Percentiles rank a stretch among this genome's conserved stretches.
These are phyloP conservation scores for Xerocomellus amylosporus DNA, from an alignment of 768 basidiomycete species.

Conservation along the genomic window DNA sequence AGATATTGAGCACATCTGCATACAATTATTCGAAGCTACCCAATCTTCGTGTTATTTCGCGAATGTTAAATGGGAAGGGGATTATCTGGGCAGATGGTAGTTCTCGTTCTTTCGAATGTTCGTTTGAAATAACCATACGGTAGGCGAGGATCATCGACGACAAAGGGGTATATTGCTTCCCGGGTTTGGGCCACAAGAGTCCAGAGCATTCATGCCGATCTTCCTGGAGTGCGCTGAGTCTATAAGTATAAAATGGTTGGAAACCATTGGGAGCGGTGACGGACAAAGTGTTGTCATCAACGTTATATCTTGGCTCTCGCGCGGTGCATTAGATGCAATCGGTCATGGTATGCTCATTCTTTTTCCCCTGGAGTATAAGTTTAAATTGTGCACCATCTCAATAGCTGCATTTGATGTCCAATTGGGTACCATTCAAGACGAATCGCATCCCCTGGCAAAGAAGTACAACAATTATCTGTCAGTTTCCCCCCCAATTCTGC, in stretches of 20 bases:
- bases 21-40: slow-evolving; percentile 41
- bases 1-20: slow-evolving; percentile 39
- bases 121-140: slow-evolving; percentile 12
- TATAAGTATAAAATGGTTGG: slow-evolving; percentile 17
- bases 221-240: slow-evolving; percentile 38
- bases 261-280: slow-evolving; percentile 1
- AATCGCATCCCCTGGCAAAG: slow-evolving; percentile 1
- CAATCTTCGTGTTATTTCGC: slow-evolving; percentile 16
- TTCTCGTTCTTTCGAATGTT: neutral
- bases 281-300: slow-evolving; percentile 13
- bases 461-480: slow-evolving; percentile 7
- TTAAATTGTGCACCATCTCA: neutral
- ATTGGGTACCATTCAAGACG: neutral
- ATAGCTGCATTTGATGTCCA: slow-evolving; percentile 45
- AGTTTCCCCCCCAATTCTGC: neutral
- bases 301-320: slow-evolving; percentile 31
- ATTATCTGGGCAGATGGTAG: slow-evolving; percentile 41
- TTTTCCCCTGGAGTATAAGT: neutral
- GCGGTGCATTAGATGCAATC: slow-evolving; percentile 47
- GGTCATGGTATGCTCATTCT: slow-evolving; percentile 37
- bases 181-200: slow-evolving; percentile 50
- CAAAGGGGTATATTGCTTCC: slow-evolving; percentile 54
- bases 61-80: slow-evolving; percentile 29
- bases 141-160: slow-evolving; percentile 45
- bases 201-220: slow-evolving; percentile 48